Base-by-base conservation (phyloP, 768 basidiomycete genomes). In the Boletales sp. region DNA sequence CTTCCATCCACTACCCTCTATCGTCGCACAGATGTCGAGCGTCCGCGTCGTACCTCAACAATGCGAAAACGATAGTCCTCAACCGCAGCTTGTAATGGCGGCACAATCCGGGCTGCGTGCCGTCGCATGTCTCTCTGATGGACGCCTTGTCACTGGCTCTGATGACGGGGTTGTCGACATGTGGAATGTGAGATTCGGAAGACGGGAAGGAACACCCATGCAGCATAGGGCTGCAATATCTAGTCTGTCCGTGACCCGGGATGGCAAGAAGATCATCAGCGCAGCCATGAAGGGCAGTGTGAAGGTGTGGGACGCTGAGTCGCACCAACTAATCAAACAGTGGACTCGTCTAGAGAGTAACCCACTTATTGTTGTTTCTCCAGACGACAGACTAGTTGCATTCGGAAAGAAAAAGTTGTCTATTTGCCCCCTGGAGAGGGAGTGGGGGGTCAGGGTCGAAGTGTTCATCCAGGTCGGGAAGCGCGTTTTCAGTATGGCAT, bases 221-320 rank as follows among this genome's bases (percentile, higher is more conserved):
- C n/a, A 43, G 14, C 45, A 48, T 24, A 12, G 34, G 21, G 12
- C n/a, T 5, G 5, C 1, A 3, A 15, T 45, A 5, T 9, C 2
- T 12, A 3, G 21, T 17, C 45, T 48, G 37, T 34, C 18, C 38
- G 48, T 38, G 17, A 49, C 41, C 10, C 35, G 13, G 12, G 48
- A 49, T 38, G 35, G 48, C 12, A 49, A 13, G 11, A 49, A 18
- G 41, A 21, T 48, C 14, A 10, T 49, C 19, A 43, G n/a, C n/a
- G 41, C 31, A n/a, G 6, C 10, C 41, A 14, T 14, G n/a, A 18
- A 2, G 1, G 13, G 34, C 27, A 30, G 7, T 13, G 27, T 40
- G 9, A 38, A 17, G 15, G 21, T 40, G 5, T 53, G 48, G 52
- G 40, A 53, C 18, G 15, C 12, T 2, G 27, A 17, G 29, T 38